A percentile compares a stretch with the other conserved stretches of the same genome.
Evolutionary conservation across 495 filamentous ascomycete species (phyloP).

Genomic region (Achaetomiella virescens): DNA sequence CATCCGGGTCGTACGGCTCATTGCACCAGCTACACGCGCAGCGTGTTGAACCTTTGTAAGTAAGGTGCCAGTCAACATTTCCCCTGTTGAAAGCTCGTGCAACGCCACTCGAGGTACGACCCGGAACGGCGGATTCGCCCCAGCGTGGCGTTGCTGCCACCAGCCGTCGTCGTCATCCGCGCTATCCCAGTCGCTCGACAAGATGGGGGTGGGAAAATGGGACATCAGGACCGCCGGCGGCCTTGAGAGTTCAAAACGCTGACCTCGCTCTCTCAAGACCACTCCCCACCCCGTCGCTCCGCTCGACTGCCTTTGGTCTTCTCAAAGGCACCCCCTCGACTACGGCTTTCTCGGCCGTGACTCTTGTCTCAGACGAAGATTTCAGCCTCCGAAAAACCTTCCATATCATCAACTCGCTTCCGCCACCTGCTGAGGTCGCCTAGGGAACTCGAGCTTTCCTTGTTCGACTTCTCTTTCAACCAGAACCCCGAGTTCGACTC

Average conservation of each 20-base stretch:
- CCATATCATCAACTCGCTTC: constrained; percentile 60
- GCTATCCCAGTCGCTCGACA: background rate
- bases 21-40: background rate
- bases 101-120: constrained; percentile 5
- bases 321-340: constrained; percentile 59
- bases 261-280: background rate
- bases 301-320: constrained; percentile 56
- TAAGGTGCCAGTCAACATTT: background rate
- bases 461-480: constrained; percentile 51
- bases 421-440: constrained; percentile 48
- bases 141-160: background rate
- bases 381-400: constrained; percentile 53
- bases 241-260: background rate
- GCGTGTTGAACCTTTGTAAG: constrained; percentile 4
- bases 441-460: constrained; percentile 41
- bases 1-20: background rate
- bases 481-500: constrained; percentile 48
- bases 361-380: constrained; percentile 71
- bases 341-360: constrained; percentile 67
- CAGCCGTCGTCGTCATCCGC: background rate
- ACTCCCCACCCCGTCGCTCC: background rate
- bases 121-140: background rate
- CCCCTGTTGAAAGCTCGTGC: background rate
- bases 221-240: background rate
- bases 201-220: background rate